Evolutionary conservation across 352 stramenopile species (phyloP).

Genomic region (Aphanomyces astaci): DNA sequence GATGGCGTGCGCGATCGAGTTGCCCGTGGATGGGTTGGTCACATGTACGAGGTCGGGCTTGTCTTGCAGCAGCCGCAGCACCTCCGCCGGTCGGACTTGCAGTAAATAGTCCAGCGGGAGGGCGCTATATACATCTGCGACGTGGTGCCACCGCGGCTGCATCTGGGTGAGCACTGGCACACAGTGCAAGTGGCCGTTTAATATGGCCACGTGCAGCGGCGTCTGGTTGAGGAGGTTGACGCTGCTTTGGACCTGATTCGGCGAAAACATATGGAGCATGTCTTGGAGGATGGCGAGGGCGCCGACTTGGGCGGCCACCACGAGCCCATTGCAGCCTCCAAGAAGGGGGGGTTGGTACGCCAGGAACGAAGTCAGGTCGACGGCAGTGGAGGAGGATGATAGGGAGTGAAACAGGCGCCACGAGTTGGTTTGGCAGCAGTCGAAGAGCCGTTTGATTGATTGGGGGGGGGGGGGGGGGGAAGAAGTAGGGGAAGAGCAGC

Average conservation of each 20-base stretch:
- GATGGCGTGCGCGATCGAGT: conserved; percentile 1
- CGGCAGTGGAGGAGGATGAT: no score
- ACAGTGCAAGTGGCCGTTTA: background rate
- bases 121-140: background rate
- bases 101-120: background rate
- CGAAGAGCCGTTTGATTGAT: no score
- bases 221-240: conserved; percentile 3
- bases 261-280: background rate
- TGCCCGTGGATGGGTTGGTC: background rate
- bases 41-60: background rate
- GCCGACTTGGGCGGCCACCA: background rate
- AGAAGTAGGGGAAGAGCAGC: background rate
- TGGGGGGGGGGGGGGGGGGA: no score
- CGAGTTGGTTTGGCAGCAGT: background rate
- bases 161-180: background rate
- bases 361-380: background rate
- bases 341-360: background rate
- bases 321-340: background rate
- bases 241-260: background rate
- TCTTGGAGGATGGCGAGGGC: background rate
- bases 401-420: background rate
- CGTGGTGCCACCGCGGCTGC: background rate
- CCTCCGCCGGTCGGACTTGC: background rate
- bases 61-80: background rate
- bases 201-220: conserved; percentile 4